Percentiles rank a stretch among this genome's conserved stretches.
These are phyloP conservation scores for Coprinopsis cinerea DNA, from an alignment of 768 basidiomycete species.

Conservation along the genomic window DNA sequence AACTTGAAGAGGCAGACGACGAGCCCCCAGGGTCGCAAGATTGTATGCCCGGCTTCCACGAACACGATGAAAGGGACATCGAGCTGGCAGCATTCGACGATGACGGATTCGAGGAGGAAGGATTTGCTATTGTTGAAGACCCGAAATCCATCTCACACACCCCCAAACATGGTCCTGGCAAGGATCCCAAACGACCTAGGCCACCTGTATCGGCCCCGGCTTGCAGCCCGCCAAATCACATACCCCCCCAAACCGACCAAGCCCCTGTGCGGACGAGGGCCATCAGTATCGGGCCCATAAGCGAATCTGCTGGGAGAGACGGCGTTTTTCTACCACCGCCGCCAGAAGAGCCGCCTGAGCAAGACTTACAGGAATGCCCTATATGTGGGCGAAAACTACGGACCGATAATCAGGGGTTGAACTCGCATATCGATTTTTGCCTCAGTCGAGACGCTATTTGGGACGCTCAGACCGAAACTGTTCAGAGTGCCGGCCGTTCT, in stretches of 20 bases:
- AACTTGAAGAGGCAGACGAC: conserved; percentile 16
- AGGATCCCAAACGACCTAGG: conserved; percentile 11
- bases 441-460: conserved; percentile 73
- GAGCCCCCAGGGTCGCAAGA: conserved; percentile 18
- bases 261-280: background rate
- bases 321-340: background rate
- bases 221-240: conserved; percentile 12
- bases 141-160: background rate
- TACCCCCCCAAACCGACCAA: background rate
- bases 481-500: conserved; percentile 11
- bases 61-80: conserved; percentile 39
- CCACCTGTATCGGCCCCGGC: conserved; percentile 23
- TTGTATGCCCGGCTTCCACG: conserved; percentile 50
- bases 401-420: conserved; percentile 72
- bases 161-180: background rate
- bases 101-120: conserved; percentile 16
- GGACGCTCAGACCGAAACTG: conserved; percentile 53
- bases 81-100: conserved; percentile 18
- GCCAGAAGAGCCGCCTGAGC: background rate
- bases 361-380: conserved; percentile 45
- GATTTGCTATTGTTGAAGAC: conserved; percentile 10
- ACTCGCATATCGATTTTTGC: conserved; percentile 88
- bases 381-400: conserved; percentile 58
- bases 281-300: background rate
- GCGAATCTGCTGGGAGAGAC: too few species aligned